These are phyloP conservation scores for Vigna angularis DNA, from an alignment of 306 rosid genomes.

Conservation along the genomic window DNA sequence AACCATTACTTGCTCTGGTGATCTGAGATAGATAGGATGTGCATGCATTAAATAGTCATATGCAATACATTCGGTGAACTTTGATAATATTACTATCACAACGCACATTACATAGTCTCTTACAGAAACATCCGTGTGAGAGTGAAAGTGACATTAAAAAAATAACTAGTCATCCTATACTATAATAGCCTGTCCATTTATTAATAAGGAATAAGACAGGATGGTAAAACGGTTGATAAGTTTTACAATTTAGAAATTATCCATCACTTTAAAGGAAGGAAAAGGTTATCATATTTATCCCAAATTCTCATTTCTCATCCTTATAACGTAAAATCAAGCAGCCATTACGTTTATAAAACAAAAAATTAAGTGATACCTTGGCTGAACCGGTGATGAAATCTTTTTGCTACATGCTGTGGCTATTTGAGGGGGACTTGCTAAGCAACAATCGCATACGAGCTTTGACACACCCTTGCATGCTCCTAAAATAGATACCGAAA, in stretches of 20 bases:
- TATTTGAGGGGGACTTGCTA: conserved; percentile 43
- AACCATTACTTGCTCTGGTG: conserved; percentile 52
- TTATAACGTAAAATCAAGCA: not conserved
- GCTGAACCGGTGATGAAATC: conserved; percentile 29
- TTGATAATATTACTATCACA: conserved; percentile 11
- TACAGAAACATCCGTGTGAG: not conserved
- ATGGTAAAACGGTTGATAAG: not conserved
- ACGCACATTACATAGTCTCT: not conserved
- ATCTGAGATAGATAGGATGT: conserved; percentile 48
- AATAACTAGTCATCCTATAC: conserved; percentile 10
- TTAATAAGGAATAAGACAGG: not conserved
- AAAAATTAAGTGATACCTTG: conserved; percentile 35
- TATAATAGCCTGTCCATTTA: not conserved
- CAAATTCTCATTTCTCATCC: not conserved
- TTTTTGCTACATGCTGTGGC: conserved; percentile 27
- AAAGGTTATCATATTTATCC: conserved; percentile 9
- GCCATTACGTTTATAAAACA: conserved; percentile 3
- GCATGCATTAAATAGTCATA: conserved; percentile 6
- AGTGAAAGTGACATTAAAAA: not conserved
- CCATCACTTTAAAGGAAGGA: conserved; percentile 4
- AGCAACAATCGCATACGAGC: conserved; percentile 71
- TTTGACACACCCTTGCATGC: conserved; percentile 49
- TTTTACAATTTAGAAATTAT: not conserved
- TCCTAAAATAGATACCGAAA: conserved; percentile 48
- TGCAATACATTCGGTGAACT: conserved; percentile 24